Percentiles rank a stretch among this genome's conserved stretches.
phyloP scores from a whole-genome alignment of 2,329 filamentous ascomycete species.

The Stylonectria norvegica region DNA sequence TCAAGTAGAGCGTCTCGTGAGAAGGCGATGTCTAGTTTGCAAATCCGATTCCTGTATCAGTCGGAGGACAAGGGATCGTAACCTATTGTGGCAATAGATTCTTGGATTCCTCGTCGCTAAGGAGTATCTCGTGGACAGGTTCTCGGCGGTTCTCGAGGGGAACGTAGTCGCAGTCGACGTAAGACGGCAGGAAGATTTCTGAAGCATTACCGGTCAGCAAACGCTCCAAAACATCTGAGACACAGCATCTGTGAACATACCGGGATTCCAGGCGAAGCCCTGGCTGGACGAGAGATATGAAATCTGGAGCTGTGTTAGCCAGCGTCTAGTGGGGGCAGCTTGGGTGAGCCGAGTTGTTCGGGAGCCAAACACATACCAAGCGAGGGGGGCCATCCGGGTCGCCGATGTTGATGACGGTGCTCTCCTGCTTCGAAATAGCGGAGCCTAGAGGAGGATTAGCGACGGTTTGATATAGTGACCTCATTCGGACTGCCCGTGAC shows the following conservation, averaged over 20 bases:
- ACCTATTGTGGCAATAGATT: slow-evolving; percentile 63
- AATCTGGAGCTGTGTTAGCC: slow-evolving; percentile 51
- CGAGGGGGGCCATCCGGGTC: slow-evolving; percentile 69
- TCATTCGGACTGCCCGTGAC: slow-evolving; percentile 6
- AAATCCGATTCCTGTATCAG: slow-evolving; percentile 16
- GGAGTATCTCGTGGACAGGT: slow-evolving; percentile 71
- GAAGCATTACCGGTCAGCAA: slow-evolving; percentile 9
- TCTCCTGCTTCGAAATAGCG: slow-evolving; percentile 69
- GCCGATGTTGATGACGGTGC: slow-evolving; percentile 77
- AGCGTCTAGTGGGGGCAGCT: slow-evolving; percentile 1
- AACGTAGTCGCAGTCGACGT: slow-evolving; percentile 69
- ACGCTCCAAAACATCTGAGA: not conserved
- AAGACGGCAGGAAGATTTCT: slow-evolving; percentile 81
- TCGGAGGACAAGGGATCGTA: slow-evolving; percentile 6
- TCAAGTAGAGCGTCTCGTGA: slow-evolving; percentile 25
- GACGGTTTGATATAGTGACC: slow-evolving; percentile 6
- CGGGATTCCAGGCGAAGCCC: slow-evolving; percentile 80
- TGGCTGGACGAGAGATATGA: slow-evolving; percentile 77
- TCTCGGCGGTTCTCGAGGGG: slow-evolving; percentile 74
- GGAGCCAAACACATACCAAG: slow-evolving; percentile 52
- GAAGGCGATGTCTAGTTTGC: slow-evolving; percentile 28
- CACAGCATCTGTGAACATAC: slow-evolving; percentile 43
- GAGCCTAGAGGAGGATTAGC: slow-evolving; percentile 52
- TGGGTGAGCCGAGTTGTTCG: no score
- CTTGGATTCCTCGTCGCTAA: slow-evolving; percentile 73